These are phyloP conservation scores for Lactarius deliciosus DNA, from an alignment of 768 basidiomycete species.

Conservation along the genomic window DNA sequence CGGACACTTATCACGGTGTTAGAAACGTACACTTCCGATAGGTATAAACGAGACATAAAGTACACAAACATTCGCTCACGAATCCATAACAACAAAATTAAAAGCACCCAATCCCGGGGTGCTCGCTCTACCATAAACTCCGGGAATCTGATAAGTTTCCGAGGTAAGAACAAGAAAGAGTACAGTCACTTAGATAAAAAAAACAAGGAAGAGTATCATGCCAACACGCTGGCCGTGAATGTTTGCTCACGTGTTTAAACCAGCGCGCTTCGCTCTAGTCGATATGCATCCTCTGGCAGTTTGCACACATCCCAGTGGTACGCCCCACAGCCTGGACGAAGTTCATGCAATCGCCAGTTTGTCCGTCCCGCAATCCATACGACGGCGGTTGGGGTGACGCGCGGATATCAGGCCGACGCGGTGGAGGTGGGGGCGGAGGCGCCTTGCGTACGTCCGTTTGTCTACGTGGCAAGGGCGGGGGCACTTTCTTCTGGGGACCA, in stretches of 20 bases:
- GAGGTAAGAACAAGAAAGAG: background rate
- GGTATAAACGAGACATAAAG: conserved; percentile 1
- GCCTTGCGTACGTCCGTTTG: conserved; percentile 32
- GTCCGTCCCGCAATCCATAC: conserved; percentile 35
- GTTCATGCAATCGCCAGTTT: conserved; percentile 49
- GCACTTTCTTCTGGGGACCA: conserved; percentile 15
- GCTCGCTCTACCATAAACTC: background rate
- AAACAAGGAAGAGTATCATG: background rate
- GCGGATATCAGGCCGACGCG: conserved; percentile 32
- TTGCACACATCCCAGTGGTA: conserved; percentile 60
- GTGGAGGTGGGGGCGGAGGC: conserved; percentile 36
- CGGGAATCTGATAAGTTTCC: background rate
- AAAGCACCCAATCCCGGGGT: background rate
- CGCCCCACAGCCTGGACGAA: conserved; percentile 70
- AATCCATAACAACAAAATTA: background rate
- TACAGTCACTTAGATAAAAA: background rate
- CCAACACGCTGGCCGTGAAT: background rate
- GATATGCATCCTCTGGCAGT: conserved; percentile 57
- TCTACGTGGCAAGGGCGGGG: conserved; percentile 32
- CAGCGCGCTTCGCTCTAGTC: background rate
- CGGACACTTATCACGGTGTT: no score
- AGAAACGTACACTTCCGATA: background rate
- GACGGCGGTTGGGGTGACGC: conserved; percentile 17
- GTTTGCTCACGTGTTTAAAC: background rate
- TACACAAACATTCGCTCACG: background rate